Percentiles rank a stretch among this genome's conserved stretches.
Evolutionary conservation across 306 rosid species (phyloP).

Genomic region (Geum urbanum): DNA sequence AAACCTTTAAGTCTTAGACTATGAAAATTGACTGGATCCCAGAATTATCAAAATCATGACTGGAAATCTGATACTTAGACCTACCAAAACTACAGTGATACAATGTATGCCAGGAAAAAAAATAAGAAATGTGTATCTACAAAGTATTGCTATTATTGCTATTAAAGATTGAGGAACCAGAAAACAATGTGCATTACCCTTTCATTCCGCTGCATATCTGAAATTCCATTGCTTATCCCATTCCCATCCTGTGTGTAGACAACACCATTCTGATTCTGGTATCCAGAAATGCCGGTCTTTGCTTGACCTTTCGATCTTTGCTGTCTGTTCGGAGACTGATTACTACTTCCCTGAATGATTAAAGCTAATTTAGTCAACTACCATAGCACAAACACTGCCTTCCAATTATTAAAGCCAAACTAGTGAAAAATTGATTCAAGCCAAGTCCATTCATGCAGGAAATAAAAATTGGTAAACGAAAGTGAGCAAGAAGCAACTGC

Average conservation of each 20-base stretch:
- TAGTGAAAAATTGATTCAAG: background rate
- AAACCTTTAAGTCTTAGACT: background rate
- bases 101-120: background rate
- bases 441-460: background rate
- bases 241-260: conserved; percentile 31
- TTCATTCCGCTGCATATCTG: conserved; percentile 50
- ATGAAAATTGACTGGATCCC: background rate
- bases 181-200: conserved; percentile 49
- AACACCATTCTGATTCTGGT: conserved; percentile 37
- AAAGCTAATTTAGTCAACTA: conserved; percentile 3
- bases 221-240: conserved; percentile 53
- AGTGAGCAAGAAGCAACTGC: background rate
- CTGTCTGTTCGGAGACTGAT: conserved; percentile 57
- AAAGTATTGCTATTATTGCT: background rate
- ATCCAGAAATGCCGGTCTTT: conserved; percentile 46
- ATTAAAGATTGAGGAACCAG: conserved; percentile 10
- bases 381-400: background rate
- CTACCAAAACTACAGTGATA: background rate
- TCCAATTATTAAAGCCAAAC: conserved; percentile 1
- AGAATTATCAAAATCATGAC: background rate
- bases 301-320: conserved; percentile 46
- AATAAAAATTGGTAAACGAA: background rate
- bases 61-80: background rate
- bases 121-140: conserved; percentile 4
- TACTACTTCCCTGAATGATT: conserved; percentile 58